A percentile compares a stretch with the other conserved stretches of the same genome.
These are phyloP conservation scores for Aspergillus arachidicola DNA, from an alignment of 2,329 filamentous ascomycete genomes.

Conservation along the genomic window DNA sequence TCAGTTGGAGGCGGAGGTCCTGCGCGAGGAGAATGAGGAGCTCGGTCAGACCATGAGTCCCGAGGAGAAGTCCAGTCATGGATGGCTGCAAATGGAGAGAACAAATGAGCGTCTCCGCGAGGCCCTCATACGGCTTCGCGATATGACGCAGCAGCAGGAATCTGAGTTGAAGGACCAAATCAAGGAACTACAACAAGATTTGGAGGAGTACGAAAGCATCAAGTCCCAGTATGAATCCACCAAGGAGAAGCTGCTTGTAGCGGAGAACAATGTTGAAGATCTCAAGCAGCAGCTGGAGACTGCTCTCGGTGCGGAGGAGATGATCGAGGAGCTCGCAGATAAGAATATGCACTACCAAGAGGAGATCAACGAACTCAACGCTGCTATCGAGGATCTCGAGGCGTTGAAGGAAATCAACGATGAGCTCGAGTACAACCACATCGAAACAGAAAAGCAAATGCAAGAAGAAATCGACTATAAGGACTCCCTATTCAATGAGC, in stretches of 20 bases:
- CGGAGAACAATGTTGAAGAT: constrained; percentile 78
- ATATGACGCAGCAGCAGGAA: constrained; percentile 85
- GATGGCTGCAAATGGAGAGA: constrained; percentile 89
- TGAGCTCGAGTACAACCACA: constrained; percentile 89
- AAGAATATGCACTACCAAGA: constrained; percentile 83
- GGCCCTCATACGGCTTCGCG: constrained; percentile 79
- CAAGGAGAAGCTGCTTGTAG: constrained; percentile 72
- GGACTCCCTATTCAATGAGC: constrained; percentile 81
- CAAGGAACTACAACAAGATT: constrained; percentile 70
- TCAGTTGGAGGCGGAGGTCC: constrained; percentile 82
- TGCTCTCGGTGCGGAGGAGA: constrained; percentile 83
- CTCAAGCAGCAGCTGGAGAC: constrained; percentile 89
- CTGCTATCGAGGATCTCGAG: constrained; percentile 83
- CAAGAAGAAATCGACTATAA: constrained; percentile 91
- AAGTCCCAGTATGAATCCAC: constrained; percentile 71
- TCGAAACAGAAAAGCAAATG: constrained; percentile 90
- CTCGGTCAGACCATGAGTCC: constrained; percentile 81
- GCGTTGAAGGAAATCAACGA: constrained; percentile 90
- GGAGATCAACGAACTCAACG: constrained; percentile 79
- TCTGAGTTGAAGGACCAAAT: constrained; percentile 76
- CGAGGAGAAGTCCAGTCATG: constrained; percentile 82
- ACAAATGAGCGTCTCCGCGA: constrained; percentile 86
- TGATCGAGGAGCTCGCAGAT: constrained; percentile 89
- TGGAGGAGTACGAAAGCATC: constrained; percentile 66
- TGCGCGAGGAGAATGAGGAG: constrained; percentile 84